Conservation (phyloP, 257 asterid species). For the Pogostemon cablin region DNA sequence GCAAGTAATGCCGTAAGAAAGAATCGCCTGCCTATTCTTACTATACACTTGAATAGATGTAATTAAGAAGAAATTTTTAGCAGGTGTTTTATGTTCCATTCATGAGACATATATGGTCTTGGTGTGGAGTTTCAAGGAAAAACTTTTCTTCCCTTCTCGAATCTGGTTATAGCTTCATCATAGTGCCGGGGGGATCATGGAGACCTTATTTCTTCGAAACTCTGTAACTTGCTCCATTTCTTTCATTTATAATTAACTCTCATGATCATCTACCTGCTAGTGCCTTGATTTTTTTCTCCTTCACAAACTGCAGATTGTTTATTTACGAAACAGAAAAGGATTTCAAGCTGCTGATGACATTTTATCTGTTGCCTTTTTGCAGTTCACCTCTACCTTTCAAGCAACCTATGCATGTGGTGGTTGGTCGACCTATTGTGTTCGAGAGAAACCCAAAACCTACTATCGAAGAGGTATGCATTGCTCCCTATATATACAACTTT, state of each 20-base stretch:
- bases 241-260: not conserved
- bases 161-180: constrained; percentile 82
- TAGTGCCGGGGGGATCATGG: constrained; percentile 98
- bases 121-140: constrained; percentile 87
- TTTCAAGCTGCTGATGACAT: constrained; percentile 8
- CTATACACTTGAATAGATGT: constrained; percentile 22
- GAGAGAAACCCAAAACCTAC: constrained; percentile 75
- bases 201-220: constrained; percentile 35
- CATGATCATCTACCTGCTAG: constrained; percentile 13
- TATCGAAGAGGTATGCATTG: constrained; percentile 61
- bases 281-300: constrained; percentile 25
- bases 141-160: constrained; percentile 64
- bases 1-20: constrained; percentile 95
- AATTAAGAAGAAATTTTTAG: constrained; percentile 26
- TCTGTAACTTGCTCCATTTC: constrained; percentile 19
- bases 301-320: constrained; percentile 58
- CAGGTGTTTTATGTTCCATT: constrained; percentile 94
- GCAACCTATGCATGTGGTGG: constrained; percentile 87
- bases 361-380: constrained; percentile 32
- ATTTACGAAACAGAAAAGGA: constrained; percentile 68
- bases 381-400: constrained; percentile 86
- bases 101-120: constrained; percentile 95
- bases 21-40: constrained; percentile 30
- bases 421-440: constrained; percentile 77
- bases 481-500: not conserved